Evolutionary conservation across 2,329 filamentous ascomycete genomes (phyloP), one percentile per base, ranked within the genome.

Genomic region (Botrytis porri): DNA sequence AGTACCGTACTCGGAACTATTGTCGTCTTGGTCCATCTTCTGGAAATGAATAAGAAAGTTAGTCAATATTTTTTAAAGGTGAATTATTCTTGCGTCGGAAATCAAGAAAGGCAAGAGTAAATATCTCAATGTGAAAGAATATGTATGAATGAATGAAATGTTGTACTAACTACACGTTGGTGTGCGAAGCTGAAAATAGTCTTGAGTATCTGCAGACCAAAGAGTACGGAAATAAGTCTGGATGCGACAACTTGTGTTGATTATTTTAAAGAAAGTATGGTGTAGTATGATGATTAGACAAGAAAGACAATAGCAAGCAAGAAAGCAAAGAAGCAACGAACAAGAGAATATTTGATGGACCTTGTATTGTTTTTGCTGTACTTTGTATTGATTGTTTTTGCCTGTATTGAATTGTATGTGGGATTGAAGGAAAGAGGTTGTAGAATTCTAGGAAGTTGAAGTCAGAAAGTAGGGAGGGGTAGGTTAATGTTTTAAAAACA

Each of bases 1-100:
- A 16, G 65, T 20, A 25, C 65, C 48, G 48, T 69, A 69, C 25
- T 59, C 65, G n/a, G 48, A 14, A 43, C n/a, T 18, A 57, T 32
- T 43, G 5, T 57, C 37, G 2, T 57, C 65, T 57, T 69, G 48
- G n/a, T 57, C 48, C 65, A 69, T 69, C 10, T 57, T 57, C 65
- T 69, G 41, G 1, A 43, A 20, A 14, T 57, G 29, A n/a, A 41
- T 57, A 32, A 43, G 8, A 20, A 57, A 37, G 65, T 69, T 25
- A 57, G 65, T 43, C 65, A 43, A 32, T 69, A 3, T 57, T 69
- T 32, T 25, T 7, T 41, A 10, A 69, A 69, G 65, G 65, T 69
- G 65, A 69, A 69, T 69, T 14, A 6, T 59, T 25, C 20, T 10
- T 59, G 51, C 7, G 5, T 41, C 22, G 39, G 9, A 20, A 32